Percentiles rank a stretch among this genome's conserved stretches.
Evolutionary conservation across 108 stramenopile species (phyloP).

Genomic region (Cylindrotheca closterium): DNA sequence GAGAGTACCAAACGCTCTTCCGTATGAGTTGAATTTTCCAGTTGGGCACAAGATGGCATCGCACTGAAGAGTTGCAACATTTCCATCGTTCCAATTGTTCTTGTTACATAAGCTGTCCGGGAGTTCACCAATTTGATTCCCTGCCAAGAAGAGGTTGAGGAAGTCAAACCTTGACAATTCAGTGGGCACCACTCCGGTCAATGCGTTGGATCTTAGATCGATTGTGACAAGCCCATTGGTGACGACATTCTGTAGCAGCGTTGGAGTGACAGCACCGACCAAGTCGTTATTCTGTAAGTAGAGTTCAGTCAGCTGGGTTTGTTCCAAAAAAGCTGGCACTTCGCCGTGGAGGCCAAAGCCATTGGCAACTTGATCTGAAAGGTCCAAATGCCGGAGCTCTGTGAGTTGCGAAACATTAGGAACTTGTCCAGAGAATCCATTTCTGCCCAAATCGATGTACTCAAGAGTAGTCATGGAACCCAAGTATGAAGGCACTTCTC

Average conservation of each 20-base stretch:
- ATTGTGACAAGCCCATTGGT: slow-evolving; percentile 28
- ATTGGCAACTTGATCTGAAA: slow-evolving; percentile 30
- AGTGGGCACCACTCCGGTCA: slow-evolving; percentile 61
- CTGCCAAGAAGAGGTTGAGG: slow-evolving; percentile 28
- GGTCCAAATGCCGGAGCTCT: slow-evolving; percentile 35
- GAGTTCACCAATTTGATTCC: slow-evolving; percentile 30
- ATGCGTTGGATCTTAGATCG: slow-evolving; percentile 40
- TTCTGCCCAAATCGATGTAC: slow-evolving; percentile 22
- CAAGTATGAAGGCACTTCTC: slow-evolving; percentile 20
- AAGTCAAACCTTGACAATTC: slow-evolving; percentile 31
- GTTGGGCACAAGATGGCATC: slow-evolving; percentile 69
- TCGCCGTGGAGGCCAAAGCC: slow-evolving; percentile 29
- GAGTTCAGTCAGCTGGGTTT: slow-evolving; percentile 16
- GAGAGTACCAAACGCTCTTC: slow-evolving; percentile 44
- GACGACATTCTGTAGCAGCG: slow-evolving; percentile 12
- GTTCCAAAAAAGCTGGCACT: slow-evolving; percentile 32
- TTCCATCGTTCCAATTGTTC: slow-evolving; percentile 43
- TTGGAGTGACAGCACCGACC: slow-evolving; percentile 31
- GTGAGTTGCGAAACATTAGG: slow-evolving; percentile 15
- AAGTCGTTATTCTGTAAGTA: slow-evolving; percentile 33
- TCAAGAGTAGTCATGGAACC: slow-evolving; percentile 27
- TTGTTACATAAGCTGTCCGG: slow-evolving; percentile 29
- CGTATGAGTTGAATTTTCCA: slow-evolving; percentile 58
- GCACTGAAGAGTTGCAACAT: slow-evolving; percentile 49
- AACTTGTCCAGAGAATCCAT: slow-evolving; percentile 25